Evolutionary conservation across 805 yeast genomes (phyloP).

Genomic region (Candida sakaeoensis): DNA sequence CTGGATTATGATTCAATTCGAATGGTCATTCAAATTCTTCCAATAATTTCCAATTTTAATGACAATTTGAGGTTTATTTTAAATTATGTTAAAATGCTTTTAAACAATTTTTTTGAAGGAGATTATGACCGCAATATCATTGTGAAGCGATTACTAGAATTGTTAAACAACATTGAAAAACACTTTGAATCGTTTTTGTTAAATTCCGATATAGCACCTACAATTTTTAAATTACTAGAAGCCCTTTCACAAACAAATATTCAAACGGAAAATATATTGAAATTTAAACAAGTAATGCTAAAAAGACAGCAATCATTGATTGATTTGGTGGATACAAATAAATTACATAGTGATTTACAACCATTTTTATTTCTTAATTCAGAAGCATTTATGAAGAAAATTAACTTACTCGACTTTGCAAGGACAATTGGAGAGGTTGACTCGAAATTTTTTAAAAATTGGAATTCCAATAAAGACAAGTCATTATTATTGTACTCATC

Average conservation of each 20-base stretch:
- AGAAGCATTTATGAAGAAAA: slow-evolving; percentile 49
- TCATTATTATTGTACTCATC: slow-evolving; percentile 63
- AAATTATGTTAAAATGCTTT: slow-evolving; percentile 2
- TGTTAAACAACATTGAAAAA: slow-evolving; percentile 54
- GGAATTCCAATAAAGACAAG: slow-evolving; percentile 81
- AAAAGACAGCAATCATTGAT: slow-evolving; percentile 43
- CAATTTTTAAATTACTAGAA: slow-evolving; percentile 51
- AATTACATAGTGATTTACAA: slow-evolving; percentile 2
- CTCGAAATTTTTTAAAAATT: slow-evolving; percentile 54
- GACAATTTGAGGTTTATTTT: slow-evolving; percentile 19
- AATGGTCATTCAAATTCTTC: slow-evolving; percentile 26
- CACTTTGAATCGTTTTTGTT: slow-evolving; percentile 68
- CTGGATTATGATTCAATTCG: slow-evolving; percentile 12
- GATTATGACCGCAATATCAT: slow-evolving; percentile 23
- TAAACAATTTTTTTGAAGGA: slow-evolving; percentile 14
- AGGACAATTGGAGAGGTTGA: slow-evolving; percentile 65
- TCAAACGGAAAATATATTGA: slow-evolving; percentile 34
- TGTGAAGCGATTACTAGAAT: slow-evolving; percentile 48
- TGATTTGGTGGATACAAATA: slow-evolving; percentile 13
- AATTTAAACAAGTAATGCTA: slow-evolving; percentile 51
- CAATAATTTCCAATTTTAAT: slow-evolving; percentile 34
- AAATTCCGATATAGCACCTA: slow-evolving; percentile 56
- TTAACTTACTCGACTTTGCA: slow-evolving; percentile 54
- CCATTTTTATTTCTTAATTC: slow-evolving; percentile 31
- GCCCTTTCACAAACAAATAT: slow-evolving; percentile 21